Conservation (phyloP, 129 eudicot genomes). For the Tagetes erecta region DNA sequence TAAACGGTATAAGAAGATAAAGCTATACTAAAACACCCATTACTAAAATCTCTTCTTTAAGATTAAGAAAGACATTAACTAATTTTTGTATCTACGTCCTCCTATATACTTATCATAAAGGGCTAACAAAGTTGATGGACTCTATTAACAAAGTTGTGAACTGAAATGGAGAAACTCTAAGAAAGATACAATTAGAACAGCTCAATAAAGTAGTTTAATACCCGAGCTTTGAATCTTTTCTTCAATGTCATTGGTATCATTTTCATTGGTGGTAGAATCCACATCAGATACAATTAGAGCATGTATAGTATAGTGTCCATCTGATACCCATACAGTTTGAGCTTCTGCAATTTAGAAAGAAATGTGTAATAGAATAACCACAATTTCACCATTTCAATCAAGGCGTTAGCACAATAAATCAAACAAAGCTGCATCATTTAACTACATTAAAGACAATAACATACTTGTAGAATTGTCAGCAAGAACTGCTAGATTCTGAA, state of each 20-base stretch:
- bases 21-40: neutral
- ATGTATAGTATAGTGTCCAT: constrained; percentile 73
- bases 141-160: neutral
- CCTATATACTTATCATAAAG: neutral
- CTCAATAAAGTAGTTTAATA: constrained; percentile 13
- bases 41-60: neutral
- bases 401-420: neutral
- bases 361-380: constrained; percentile 19
- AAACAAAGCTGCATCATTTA: constrained; percentile 2
- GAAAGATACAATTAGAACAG: neutral
- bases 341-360: constrained; percentile 51
- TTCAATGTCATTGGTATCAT: constrained; percentile 38
- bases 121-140: neutral
- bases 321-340: constrained; percentile 80
- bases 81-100: neutral
- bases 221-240: constrained; percentile 56
- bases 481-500: constrained; percentile 63
- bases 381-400: constrained; percentile 23
- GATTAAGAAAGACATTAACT: neutral
- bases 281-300: constrained; percentile 48
- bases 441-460: constrained; percentile 12
- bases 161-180: neutral
- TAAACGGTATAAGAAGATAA: neutral
- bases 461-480: constrained; percentile 63
- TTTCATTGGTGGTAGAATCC: constrained; percentile 43